A percentile compares a stretch with the other conserved stretches of the same genome.
Conservation (phyloP, 2,329 filamentous ascomycete species). For the Arachnomyces sp. region DNA sequence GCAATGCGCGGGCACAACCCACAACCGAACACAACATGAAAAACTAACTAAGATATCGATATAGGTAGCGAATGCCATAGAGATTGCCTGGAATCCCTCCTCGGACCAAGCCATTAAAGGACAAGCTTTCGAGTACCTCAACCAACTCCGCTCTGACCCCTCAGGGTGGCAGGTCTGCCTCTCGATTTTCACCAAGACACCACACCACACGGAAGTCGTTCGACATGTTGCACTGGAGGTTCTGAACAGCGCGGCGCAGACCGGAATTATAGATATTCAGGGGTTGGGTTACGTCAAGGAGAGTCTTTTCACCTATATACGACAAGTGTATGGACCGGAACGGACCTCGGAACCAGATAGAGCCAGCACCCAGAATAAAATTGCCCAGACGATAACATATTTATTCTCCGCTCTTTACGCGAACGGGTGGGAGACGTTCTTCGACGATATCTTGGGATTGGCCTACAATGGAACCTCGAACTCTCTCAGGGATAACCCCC, state of each 20-base stretch:
- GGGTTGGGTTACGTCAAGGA: conserved; percentile 72
- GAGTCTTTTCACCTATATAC: conserved; percentile 72
- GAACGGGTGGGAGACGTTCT: conserved; percentile 78
- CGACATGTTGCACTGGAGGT: conserved; percentile 86
- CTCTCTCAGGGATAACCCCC: conserved; percentile 58
- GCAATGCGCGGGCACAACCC: conserved; percentile 3
- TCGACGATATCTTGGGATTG: conserved; percentile 79
- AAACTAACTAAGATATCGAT: conserved; percentile 5
- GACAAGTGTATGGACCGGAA: conserved; percentile 60
- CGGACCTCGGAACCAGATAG: conserved; percentile 57
- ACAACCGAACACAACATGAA: conserved; percentile 1
- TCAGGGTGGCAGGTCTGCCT: conserved; percentile 88
- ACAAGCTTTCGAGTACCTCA: conserved; percentile 60
- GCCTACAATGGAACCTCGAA: conserved; percentile 55
- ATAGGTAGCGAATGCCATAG: conserved; percentile 88
- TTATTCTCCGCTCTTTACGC: conserved; percentile 84
- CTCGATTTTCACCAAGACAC: conserved; percentile 71
- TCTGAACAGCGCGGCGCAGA: conserved; percentile 83
- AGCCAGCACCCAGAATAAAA: conserved; percentile 82
- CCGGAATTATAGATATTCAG: conserved; percentile 64
- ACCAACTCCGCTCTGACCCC: conserved; percentile 70
- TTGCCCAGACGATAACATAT: conserved; percentile 90
- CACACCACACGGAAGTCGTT: conserved; percentile 71
- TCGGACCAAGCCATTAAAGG: conserved; percentile 67
- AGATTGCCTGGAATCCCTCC: conserved; percentile 79